These are phyloP conservation scores for Batkoa obscura DNA, from an alignment of 371 early-diverging fungal genomes.

Conservation along the genomic window DNA sequence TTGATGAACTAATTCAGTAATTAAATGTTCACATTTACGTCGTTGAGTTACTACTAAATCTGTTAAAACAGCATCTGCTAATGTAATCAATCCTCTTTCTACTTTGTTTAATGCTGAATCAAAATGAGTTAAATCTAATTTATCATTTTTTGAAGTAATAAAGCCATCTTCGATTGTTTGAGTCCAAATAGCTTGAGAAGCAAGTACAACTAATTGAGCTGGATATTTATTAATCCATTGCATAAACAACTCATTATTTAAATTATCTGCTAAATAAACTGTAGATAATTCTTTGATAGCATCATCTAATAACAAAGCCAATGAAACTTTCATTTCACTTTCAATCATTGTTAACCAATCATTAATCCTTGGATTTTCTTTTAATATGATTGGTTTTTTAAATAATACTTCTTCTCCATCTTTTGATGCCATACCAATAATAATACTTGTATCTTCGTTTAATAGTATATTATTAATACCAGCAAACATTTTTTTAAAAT, in stretches of 20 bases:
- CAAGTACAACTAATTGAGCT: conserved; percentile 81
- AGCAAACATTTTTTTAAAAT: conserved; percentile 98
- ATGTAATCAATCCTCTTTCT: conserved; percentile 53
- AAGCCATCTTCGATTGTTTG: conserved; percentile 61
- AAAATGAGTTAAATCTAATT: conserved; percentile 21
- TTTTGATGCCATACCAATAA: conserved; percentile 71
- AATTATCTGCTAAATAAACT: conserved; percentile 40
- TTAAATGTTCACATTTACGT: conserved; percentile 89
- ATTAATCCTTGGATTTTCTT: conserved; percentile 77
- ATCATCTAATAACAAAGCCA: conserved; percentile 56
- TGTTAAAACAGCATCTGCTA: conserved; percentile 82
- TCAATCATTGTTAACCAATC: conserved; percentile 93
- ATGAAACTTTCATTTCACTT: conserved; percentile 72
- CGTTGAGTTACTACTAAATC: conserved; percentile 69
- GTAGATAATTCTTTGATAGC: conserved; percentile 41
- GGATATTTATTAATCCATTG: conserved; percentile 82
- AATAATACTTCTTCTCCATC: conserved; percentile 85
- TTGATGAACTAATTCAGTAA: conserved; percentile 97
- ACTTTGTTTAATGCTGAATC: conserved; percentile 33
- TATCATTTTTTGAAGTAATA: conserved; percentile 7
- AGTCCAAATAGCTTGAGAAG: conserved; percentile 86
- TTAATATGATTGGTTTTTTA: conserved; percentile 56
- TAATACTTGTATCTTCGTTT: conserved; percentile 45
- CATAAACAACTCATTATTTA: conserved; percentile 38
- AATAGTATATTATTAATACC: conserved; percentile 75